phyloP scores from a whole-genome alignment of 2,329 filamentous ascomycete genomes.

The Thermothelomyces thermophilus region DNA sequence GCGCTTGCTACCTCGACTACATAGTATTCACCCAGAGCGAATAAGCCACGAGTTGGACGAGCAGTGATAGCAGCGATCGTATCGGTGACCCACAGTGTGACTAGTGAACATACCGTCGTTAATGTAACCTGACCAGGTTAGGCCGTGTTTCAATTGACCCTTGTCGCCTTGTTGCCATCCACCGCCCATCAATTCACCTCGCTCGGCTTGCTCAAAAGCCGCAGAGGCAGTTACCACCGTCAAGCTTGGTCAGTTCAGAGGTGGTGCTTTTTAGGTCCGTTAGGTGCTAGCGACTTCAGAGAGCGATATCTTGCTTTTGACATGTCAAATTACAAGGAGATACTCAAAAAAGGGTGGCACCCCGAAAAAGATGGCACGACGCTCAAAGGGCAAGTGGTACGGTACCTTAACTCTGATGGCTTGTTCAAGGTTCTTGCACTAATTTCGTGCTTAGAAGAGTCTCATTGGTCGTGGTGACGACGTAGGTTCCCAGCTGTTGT shows the following conservation, averaged over 20 bases:
- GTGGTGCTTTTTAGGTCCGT: too few relatives aligned
- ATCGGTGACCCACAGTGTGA: not conserved
- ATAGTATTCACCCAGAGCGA: too few relatives aligned
- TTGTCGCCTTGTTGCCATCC: not conserved
- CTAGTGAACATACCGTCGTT: not conserved
- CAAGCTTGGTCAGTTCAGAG: too few relatives aligned
- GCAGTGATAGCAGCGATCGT: not conserved
- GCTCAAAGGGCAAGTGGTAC: conserved; percentile 42
- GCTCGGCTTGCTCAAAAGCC: not conserved
- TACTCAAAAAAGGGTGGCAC: conserved; percentile 48
- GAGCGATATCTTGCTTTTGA: too few relatives aligned
- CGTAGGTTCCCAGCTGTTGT: not conserved
- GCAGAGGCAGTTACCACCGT: too few relatives aligned
- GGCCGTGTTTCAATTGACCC: not conserved
- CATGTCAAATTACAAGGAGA: conserved; percentile 31
- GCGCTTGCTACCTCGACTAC: too few relatives aligned
- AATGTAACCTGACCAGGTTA: not conserved
- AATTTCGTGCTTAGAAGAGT: conserved; percentile 34
- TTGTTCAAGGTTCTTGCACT: not conserved
- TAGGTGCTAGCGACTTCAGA: too few relatives aligned
- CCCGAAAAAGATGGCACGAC: conserved; percentile 39
- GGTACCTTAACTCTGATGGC: conserved; percentile 21
- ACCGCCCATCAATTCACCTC: not conserved
- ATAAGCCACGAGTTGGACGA: too few relatives aligned
- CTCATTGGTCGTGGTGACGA: conserved; percentile 38